These are phyloP conservation scores for Xylaria sp. DNA, from an alignment of 2,329 filamentous ascomycete genomes.

Conservation along the genomic window DNA sequence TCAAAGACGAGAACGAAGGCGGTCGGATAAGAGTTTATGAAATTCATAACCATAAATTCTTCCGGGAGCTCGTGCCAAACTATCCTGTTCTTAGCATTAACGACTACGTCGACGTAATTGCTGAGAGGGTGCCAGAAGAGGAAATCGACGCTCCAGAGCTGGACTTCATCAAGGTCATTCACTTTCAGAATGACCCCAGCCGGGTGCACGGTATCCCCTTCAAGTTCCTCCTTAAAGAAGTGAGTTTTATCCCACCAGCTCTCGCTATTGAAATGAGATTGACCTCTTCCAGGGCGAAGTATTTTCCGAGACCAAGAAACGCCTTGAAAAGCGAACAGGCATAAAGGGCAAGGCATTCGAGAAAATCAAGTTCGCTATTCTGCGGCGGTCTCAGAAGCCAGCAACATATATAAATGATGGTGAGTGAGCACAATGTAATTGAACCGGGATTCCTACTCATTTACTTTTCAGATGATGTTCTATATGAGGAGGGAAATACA, in stretches of 20 bases:
- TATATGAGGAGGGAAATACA: conserved; percentile 62
- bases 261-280: conserved; percentile 42
- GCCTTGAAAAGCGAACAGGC: conserved; percentile 90
- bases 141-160: conserved; percentile 68
- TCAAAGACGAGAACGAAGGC: conserved; percentile 77
- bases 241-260: conserved; percentile 52
- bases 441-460: conserved; percentile 41
- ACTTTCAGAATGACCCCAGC: conserved; percentile 90
- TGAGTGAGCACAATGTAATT: conserved; percentile 58
- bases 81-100: conserved; percentile 83
- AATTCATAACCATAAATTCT: conserved; percentile 82
- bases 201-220: conserved; percentile 92
- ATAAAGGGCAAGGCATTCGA: conserved; percentile 98
- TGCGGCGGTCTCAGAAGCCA: conserved; percentile 78
- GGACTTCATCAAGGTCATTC: conserved; percentile 81
- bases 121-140: conserved; percentile 82
- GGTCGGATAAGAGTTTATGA: conserved; percentile 84
- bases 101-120: conserved; percentile 85
- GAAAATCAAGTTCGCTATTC: conserved; percentile 94
- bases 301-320: conserved; percentile 92
- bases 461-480: conserved; percentile 63
- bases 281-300: conserved; percentile 71
- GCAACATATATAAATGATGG: conserved; percentile 84
- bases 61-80: conserved; percentile 77
- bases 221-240: conserved; percentile 85